A percentile compares a stretch with the other conserved stretches of the same genome.
Evolutionary conservation across 371 early-diverging fungal genomes (phyloP).

Genomic region (Coemansia sp.): DNA sequence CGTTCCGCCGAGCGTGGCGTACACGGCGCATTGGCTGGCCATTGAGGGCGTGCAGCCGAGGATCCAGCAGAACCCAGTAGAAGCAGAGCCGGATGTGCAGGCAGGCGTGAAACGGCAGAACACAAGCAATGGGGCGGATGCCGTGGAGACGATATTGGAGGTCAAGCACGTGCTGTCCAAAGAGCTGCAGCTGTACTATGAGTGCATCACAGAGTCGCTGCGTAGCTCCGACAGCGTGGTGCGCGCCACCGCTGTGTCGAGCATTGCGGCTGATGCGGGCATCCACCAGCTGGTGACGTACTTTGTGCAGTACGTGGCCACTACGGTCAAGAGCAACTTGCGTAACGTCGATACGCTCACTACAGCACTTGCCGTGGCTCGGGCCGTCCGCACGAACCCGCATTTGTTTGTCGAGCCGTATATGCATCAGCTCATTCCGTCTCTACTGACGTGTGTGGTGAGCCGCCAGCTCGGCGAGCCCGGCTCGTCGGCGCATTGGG

Average conservation of each 20-base stretch:
- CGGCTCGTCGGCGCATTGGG: slow-evolving; percentile 73
- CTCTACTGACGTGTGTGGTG: slow-evolving; percentile 93
- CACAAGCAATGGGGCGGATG: slow-evolving; percentile 37
- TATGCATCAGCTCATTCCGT: slow-evolving; percentile 96
- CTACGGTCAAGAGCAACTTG: slow-evolving; percentile 80
- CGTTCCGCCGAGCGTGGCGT: slow-evolving; percentile 85
- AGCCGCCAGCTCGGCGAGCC: slow-evolving; percentile 76
- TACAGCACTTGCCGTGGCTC: slow-evolving; percentile 79
- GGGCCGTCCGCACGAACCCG: slow-evolving; percentile 84
- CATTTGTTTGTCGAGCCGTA: slow-evolving; percentile 97
- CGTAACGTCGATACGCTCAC: slow-evolving; percentile 67
- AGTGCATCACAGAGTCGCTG: slow-evolving; percentile 89
- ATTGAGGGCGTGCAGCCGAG: slow-evolving; percentile 99
- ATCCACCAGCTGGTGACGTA: slow-evolving; percentile 98
- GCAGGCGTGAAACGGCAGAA: background rate
- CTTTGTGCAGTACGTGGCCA: slow-evolving; percentile 94
- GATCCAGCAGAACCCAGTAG: slow-evolving; percentile 93
- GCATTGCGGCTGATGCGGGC: slow-evolving; percentile 89
- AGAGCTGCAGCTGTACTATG: slow-evolving; percentile 96
- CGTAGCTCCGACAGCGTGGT: slow-evolving; percentile 70
- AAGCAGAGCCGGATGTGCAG: too few species aligned
- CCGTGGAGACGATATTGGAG: slow-evolving; percentile 73
- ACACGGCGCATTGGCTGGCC: slow-evolving; percentile 80
- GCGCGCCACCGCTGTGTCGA: slow-evolving; percentile 79
- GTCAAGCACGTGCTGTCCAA: slow-evolving; percentile 93